Evolutionary conservation across 2,329 filamentous ascomycete genomes (phyloP).

Genomic region (Ophiostoma ips): DNA sequence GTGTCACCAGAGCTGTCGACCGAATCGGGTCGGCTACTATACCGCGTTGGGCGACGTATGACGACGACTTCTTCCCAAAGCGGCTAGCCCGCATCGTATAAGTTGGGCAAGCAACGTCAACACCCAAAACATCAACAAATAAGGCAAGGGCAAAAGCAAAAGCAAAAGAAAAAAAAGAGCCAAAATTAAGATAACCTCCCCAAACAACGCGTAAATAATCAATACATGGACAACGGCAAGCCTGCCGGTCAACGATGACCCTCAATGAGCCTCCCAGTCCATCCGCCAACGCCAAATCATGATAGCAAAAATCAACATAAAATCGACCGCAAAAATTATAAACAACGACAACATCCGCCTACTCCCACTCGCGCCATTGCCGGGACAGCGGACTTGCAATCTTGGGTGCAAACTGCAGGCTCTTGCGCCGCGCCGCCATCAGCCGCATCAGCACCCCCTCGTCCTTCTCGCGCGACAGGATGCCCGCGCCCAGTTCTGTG

Average conservation of each 20-base stretch:
- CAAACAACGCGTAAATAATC: neutral
- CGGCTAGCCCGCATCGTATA: too few relatives aligned
- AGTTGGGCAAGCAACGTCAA: neutral
- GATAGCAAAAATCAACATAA: neutral
- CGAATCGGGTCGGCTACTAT: too few relatives aligned
- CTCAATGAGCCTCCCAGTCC: neutral
- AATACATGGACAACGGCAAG: neutral
- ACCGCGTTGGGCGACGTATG: too few relatives aligned
- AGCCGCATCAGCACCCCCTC: slow-evolving; percentile 46
- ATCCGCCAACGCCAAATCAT: neutral
- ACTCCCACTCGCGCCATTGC: slow-evolving; percentile 26
- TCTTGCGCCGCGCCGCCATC: slow-evolving; percentile 62
- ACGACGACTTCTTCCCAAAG: neutral
- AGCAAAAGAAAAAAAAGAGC: too few relatives aligned
- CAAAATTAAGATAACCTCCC: too few relatives aligned
- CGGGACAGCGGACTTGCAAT: slow-evolving; percentile 56
- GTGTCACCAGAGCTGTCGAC: too few relatives aligned
- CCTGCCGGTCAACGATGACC: neutral
- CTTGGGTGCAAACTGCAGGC: slow-evolving; percentile 63
- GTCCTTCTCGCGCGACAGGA: slow-evolving; percentile 38
- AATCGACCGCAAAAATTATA: too few relatives aligned
- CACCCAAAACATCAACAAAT: neutral
- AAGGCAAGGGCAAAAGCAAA: too few relatives aligned
- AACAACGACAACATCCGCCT: too few relatives aligned
- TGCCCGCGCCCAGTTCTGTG: slow-evolving; percentile 28